Evolutionary conservation across 2,329 filamentous ascomycete genomes (phyloP).

Genomic region (Nannizziopsis barbatae): DNA sequence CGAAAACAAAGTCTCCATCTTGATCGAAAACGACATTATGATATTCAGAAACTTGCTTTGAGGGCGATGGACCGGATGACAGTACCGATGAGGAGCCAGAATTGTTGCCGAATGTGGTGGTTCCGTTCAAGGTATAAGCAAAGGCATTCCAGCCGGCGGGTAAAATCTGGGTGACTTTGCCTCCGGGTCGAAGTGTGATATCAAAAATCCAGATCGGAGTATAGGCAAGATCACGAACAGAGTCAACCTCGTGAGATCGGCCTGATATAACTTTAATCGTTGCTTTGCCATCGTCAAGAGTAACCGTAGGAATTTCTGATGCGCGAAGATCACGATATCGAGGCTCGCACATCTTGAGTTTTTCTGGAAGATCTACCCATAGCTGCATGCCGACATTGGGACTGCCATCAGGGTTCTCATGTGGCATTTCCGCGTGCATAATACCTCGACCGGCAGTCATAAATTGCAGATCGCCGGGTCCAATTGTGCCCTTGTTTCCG

Average conservation of each 20-base stretch:
- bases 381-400: slow-evolving; percentile 82
- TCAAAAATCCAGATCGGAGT: slow-evolving; percentile 96
- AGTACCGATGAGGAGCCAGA: slow-evolving; percentile 20
- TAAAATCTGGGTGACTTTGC: slow-evolving; percentile 60
- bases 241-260: slow-evolving; percentile 70
- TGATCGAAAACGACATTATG: slow-evolving; percentile 85
- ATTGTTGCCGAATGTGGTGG: slow-evolving; percentile 47
- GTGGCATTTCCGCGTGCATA: slow-evolving; percentile 92
- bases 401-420: slow-evolving; percentile 61
- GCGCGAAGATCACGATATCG: slow-evolving; percentile 78
- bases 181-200: slow-evolving; percentile 67
- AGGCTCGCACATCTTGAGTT: slow-evolving; percentile 79
- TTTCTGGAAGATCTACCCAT: slow-evolving; percentile 73
- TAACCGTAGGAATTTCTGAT: slow-evolving; percentile 65
- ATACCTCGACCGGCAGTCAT: slow-evolving; percentile 92
- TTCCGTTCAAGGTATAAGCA: slow-evolving; percentile 70
- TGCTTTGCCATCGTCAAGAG: slow-evolving; percentile 60
- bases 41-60: slow-evolving; percentile 52
- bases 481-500: slow-evolving; percentile 71
- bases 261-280: slow-evolving; percentile 84
- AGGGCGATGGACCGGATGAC: slow-evolving; percentile 1
- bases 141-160: slow-evolving; percentile 83
- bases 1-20: slow-evolving; percentile 62
- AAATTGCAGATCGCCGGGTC: slow-evolving; percentile 85
- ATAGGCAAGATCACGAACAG: slow-evolving; percentile 80